phyloP scores from a whole-genome alignment of 441 rosid species.

The Lepidium campestre region DNA sequence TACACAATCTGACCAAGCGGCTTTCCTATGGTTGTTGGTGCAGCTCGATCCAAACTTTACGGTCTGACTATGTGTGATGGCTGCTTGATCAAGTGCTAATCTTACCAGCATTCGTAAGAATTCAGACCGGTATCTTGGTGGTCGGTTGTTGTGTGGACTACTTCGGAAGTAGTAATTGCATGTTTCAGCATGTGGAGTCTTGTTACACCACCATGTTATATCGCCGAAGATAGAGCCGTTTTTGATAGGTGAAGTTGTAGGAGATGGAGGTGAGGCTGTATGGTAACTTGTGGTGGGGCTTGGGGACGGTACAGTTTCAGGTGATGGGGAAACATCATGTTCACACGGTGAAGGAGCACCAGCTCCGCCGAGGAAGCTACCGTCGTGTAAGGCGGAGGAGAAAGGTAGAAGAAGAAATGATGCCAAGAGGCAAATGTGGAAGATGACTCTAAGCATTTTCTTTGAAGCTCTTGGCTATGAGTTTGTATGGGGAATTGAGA shows the following conservation, averaged over 20 bases:
- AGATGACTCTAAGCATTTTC: constrained; percentile 25
- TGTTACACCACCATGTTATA: constrained; percentile 67
- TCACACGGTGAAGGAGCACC: constrained; percentile 16
- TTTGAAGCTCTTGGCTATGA: constrained; percentile 2
- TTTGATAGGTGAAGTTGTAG: not conserved
- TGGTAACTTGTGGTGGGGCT: not conserved
- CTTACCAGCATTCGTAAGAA: constrained; percentile 45
- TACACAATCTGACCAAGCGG: constrained; percentile 83
- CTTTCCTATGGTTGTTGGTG: constrained; percentile 40
- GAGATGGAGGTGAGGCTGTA: not conserved
- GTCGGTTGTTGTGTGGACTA: constrained; percentile 13
- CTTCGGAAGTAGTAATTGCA: constrained; percentile 45
- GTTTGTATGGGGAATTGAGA: constrained; percentile 29
- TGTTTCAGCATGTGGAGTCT: constrained; percentile 67
- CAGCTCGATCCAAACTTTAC: constrained; percentile 33
- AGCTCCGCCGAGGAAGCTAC: not conserved
- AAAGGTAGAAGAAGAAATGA: constrained; percentile 26
- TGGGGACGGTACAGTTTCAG: constrained; percentile 4
- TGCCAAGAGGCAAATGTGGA: constrained; percentile 25
- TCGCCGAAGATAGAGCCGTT: constrained; percentile 21
- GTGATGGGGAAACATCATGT: constrained; percentile 7
- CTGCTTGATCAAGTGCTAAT: constrained; percentile 48
- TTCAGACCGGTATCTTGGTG: constrained; percentile 40
- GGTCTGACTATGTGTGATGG: constrained; percentile 29
- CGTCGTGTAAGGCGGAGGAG: constrained; percentile 21